phyloP scores from a whole-genome alignment of 2,329 filamentous ascomycete species.

The Fusarium sp. region DNA sequence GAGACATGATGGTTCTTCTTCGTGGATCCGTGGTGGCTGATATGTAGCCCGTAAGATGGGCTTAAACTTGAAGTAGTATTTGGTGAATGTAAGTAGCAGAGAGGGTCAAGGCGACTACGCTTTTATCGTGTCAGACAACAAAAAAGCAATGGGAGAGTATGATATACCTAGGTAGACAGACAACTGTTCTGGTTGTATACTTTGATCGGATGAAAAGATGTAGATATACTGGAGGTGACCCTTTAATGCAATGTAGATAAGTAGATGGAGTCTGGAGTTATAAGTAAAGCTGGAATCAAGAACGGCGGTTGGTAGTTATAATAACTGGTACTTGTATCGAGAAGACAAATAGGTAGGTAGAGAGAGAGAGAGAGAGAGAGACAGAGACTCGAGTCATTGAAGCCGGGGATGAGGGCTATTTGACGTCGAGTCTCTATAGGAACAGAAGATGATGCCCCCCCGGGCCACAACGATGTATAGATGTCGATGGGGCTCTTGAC shows the following conservation, averaged over 20 bases:
- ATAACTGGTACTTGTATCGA: constrained; percentile 3
- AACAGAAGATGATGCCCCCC: constrained; percentile 31
- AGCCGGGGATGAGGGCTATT: constrained; percentile 32
- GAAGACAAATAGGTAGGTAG: not conserved
- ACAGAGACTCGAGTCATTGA: constrained; percentile 21
- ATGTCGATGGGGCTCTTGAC: constrained; percentile 35
- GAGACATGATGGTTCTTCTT: constrained; percentile 41
- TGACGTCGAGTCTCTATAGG: constrained; percentile 24
- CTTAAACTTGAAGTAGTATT: not conserved
- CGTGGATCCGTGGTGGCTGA: constrained; percentile 35
- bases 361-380: constrained; percentile 1
- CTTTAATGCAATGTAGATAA: not conserved
- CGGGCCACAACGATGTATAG: constrained; percentile 24
- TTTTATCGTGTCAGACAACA: constrained; percentile 30
- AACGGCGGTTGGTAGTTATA: constrained; percentile 7
- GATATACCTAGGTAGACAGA: constrained; percentile 9
- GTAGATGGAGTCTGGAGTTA: not conserved
- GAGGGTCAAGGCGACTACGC: constrained; percentile 9
- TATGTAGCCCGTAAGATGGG: constrained; percentile 24
- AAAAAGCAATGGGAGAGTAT: constrained; percentile 8
- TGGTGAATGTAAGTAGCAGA: constrained; percentile 22
- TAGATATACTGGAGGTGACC: not conserved
- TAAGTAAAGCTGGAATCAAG: not conserved
- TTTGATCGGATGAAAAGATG: not conserved
- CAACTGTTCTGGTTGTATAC: not conserved